These are phyloP conservation scores for Paecilomyces niveus DNA, from an alignment of 2,329 filamentous ascomycete species.

Conservation along the genomic window DNA sequence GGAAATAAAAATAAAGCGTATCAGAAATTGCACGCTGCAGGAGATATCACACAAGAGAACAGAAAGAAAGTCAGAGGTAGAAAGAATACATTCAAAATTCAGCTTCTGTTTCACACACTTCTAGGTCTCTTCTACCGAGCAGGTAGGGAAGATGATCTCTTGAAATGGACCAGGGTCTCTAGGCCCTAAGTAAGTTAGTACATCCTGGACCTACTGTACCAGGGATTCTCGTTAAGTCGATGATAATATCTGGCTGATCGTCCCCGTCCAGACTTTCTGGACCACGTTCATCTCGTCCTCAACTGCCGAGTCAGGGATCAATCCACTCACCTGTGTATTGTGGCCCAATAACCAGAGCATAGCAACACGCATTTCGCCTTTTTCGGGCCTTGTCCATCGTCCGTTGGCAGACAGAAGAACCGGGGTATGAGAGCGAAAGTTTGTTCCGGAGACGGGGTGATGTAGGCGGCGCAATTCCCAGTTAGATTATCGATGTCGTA, in stretches of 20 bases:
- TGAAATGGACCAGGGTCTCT: not conserved
- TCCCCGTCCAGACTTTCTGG: not conserved
- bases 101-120: not conserved
- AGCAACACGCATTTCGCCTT: not conserved
- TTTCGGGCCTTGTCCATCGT: not conserved
- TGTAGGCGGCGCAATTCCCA: not conserved
- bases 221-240: not conserved
- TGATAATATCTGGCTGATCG: not conserved
- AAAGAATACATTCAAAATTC: not conserved
- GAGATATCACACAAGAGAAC: not conserved
- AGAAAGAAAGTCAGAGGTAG: constrained; percentile 2
- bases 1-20: constrained; percentile 1
- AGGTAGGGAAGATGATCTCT: not conserved
- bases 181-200: not conserved
- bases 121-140: not conserved
- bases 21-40: not conserved
- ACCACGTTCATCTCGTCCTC: not conserved
- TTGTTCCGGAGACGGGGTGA: not conserved
- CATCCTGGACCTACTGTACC: not conserved
- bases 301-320: not conserved
- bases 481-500: not conserved
- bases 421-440: not conserved
- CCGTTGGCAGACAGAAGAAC: not conserved
- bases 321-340: not conserved
- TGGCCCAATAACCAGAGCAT: not conserved